These are phyloP conservation scores for Papiliotrema flavescens DNA, from an alignment of 1,284 basidiomycete species.

Conservation along the genomic window DNA sequence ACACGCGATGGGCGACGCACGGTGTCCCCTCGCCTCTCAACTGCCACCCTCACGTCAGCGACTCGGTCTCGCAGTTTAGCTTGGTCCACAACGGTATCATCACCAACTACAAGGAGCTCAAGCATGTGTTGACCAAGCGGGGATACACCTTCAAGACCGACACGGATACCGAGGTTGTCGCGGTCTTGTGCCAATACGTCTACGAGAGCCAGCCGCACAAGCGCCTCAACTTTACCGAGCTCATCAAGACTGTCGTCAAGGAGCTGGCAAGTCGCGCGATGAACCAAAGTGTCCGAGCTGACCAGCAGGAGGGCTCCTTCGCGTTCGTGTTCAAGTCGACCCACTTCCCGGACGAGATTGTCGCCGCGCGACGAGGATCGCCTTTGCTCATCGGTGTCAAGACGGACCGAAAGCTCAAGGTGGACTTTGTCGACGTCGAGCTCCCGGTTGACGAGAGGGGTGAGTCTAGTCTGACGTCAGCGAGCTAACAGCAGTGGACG, in stretches of 20 bases:
- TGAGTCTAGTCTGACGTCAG: slow-evolving; percentile 11
- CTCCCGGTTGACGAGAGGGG: slow-evolving; percentile 65
- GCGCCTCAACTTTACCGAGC: slow-evolving; percentile 81
- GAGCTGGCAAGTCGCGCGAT: slow-evolving; percentile 60
- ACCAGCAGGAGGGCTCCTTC: slow-evolving; percentile 80
- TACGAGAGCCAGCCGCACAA: slow-evolving; percentile 91
- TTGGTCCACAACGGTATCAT: slow-evolving; percentile 99
- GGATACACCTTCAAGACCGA: slow-evolving; percentile 94
- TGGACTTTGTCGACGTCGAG: slow-evolving; percentile 99
- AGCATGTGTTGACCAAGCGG: slow-evolving; percentile 90
- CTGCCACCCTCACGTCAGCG: slow-evolving; percentile 94
- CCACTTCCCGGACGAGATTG: slow-evolving; percentile 95
- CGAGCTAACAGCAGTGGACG: slow-evolving; percentile 5
- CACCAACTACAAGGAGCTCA: slow-evolving; percentile 87
- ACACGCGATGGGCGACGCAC: slow-evolving; percentile 99
- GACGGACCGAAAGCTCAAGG: slow-evolving; percentile 99
- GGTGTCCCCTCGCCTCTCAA: slow-evolving; percentile 83
- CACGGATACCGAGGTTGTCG: slow-evolving; percentile 97
- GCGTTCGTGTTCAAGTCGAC: slow-evolving; percentile 99
- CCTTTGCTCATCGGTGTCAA: slow-evolving; percentile 97
- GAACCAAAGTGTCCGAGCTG: not conserved
- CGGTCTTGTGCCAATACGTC: slow-evolving; percentile 93
- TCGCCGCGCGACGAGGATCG: slow-evolving; percentile 93
- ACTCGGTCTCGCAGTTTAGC: slow-evolving; percentile 75
- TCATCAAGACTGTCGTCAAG: slow-evolving; percentile 94